phyloP scores from a whole-genome alignment of 441 rosid species.

The Capsella rubella region DNA sequence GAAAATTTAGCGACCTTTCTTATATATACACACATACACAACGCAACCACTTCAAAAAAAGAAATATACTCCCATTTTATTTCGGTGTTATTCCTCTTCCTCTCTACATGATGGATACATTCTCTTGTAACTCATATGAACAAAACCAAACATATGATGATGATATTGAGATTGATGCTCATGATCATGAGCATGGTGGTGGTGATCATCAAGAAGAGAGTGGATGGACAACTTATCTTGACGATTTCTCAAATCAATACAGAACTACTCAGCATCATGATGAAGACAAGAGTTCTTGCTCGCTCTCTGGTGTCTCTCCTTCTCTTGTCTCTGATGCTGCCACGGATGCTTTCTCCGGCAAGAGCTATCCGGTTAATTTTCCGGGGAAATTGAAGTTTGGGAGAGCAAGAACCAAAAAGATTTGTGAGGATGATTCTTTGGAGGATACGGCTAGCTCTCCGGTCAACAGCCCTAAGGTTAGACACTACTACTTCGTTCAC shows the following conservation, averaged over 20 bases:
- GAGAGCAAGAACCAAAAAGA: slow-evolving; percentile 56
- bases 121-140: slow-evolving; percentile 41
- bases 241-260: slow-evolving; percentile 57
- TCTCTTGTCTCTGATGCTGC: slow-evolving; percentile 81
- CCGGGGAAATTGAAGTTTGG: slow-evolving; percentile 56
- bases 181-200: slow-evolving; percentile 21
- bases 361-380: slow-evolving; percentile 46
- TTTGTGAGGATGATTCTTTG: slow-evolving; percentile 70
- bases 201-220: slow-evolving; percentile 63
- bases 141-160: slow-evolving; percentile 31
- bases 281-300: slow-evolving; percentile 45
- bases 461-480: slow-evolving; percentile 77
- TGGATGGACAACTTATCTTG: slow-evolving; percentile 86
- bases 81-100: slow-evolving; percentile 17
- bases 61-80: slow-evolving; percentile 30
- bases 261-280: slow-evolving; percentile 26
- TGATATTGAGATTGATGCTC: slow-evolving; percentile 29
- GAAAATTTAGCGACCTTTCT: slow-evolving; percentile 32
- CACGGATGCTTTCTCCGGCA: slow-evolving; percentile 50
- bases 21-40: slow-evolving; percentile 27
- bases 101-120: slow-evolving; percentile 43
- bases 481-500: slow-evolving; percentile 2
- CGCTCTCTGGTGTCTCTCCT: slow-evolving; percentile 50
- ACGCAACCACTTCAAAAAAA: slow-evolving; percentile 36
- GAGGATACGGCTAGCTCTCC: slow-evolving; percentile 95